These are phyloP conservation scores for Dendrostoma leiphaemia DNA, from an alignment of 2,329 filamentous ascomycete species.

Conservation along the genomic window DNA sequence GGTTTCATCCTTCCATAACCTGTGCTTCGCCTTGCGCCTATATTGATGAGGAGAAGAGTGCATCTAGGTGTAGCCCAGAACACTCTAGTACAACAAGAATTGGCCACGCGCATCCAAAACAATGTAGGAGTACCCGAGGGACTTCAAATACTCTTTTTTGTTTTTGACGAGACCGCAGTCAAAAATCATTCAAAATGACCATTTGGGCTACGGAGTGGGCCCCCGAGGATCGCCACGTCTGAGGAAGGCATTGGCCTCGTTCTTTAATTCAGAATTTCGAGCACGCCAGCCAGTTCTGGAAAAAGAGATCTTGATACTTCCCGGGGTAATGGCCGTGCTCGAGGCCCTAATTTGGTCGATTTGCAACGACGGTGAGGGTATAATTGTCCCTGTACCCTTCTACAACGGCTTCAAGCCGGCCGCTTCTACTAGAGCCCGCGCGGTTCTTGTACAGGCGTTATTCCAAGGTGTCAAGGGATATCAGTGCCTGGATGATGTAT, in stretches of 20 bases:
- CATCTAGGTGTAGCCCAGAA: too few relatives aligned
- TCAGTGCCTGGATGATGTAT: constrained; percentile 21
- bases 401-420: constrained; percentile 28
- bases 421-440: constrained; percentile 19
- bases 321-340: constrained; percentile 25
- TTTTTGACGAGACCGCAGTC: constrained; percentile 16
- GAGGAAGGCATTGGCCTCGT: constrained; percentile 21
- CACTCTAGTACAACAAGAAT: too few relatives aligned
- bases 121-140: constrained; percentile 15
- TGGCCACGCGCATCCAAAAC: constrained; percentile 16
- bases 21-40: too few relatives aligned
- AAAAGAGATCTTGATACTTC: constrained; percentile 25
- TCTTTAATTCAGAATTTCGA: constrained; percentile 23
- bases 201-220: constrained; percentile 29
- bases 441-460: constrained; percentile 19
- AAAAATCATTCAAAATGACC: constrained; percentile 20
- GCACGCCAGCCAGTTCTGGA: constrained; percentile 18
- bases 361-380: constrained; percentile 28
- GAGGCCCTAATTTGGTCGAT: constrained; percentile 26
- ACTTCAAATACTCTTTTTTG: neutral
- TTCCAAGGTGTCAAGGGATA: constrained; percentile 21
- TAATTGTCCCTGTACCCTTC: constrained; percentile 28
- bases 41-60: too few relatives aligned
- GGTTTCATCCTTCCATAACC: too few relatives aligned
- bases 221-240: constrained; percentile 28